Percentiles rank a stretch among this genome's conserved stretches.
phyloP scores from a whole-genome alignment of 345 rosid genomes.

The Ceriops decandra region DNA sequence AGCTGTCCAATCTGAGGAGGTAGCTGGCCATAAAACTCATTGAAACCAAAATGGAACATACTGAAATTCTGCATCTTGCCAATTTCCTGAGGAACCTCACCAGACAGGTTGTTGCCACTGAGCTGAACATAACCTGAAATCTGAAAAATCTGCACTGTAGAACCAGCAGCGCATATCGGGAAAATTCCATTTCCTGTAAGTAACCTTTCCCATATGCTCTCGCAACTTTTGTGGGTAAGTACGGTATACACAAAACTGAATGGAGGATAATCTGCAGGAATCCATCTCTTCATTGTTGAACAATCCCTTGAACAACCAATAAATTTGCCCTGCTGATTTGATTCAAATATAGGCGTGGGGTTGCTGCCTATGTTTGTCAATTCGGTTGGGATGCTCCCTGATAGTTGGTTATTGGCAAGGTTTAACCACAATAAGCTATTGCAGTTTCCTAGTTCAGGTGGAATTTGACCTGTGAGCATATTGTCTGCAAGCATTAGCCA shows the following conservation, averaged over 20 bases:
- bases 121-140: slow-evolving; percentile 82
- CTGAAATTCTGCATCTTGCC: slow-evolving; percentile 61
- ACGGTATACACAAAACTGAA: slow-evolving; percentile 65
- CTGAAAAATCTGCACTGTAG: slow-evolving; percentile 27
- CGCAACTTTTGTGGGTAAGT: slow-evolving; percentile 68
- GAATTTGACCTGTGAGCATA: slow-evolving; percentile 58
- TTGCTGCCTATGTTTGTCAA: slow-evolving; percentile 56
- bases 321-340: slow-evolving; percentile 34
- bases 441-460: slow-evolving; percentile 70
- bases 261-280: slow-evolving; percentile 89
- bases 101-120: slow-evolving; percentile 64
- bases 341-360: slow-evolving; percentile 49
- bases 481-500: slow-evolving; percentile 98
- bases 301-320: slow-evolving; percentile 75
- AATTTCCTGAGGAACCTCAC: slow-evolving; percentile 55
- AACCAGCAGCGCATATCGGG: slow-evolving; percentile 47
- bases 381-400: slow-evolving; percentile 59
- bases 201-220: slow-evolving; percentile 65
- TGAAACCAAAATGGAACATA: slow-evolving; percentile 67
- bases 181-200: slow-evolving; percentile 70
- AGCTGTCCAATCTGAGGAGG: slow-evolving; percentile 56
- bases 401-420: slow-evolving; percentile 68
- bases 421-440: slow-evolving; percentile 81
- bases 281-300: slow-evolving; percentile 80
- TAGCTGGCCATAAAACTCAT: slow-evolving; percentile 48